Evolutionary conservation across 2,329 filamentous ascomycete species (phyloP), one percentile per base, ranked within the genome.

Genomic region (Colletotrichum sp.): DNA sequence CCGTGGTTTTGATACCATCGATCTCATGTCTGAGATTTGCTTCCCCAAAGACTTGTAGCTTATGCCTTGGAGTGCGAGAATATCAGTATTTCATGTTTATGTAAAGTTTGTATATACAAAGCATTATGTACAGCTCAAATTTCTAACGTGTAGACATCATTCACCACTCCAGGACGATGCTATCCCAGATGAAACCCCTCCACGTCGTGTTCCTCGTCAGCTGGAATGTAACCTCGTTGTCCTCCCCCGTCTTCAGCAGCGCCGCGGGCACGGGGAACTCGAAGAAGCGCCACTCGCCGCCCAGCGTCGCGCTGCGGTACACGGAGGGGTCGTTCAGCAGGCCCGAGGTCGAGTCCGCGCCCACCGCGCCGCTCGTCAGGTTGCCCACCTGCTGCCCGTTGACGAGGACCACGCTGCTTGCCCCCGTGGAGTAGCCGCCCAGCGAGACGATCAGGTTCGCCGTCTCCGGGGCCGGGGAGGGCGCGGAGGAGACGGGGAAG

Each of bases 281-380:
- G 28, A 87, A 83, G 25, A 86, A 81, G 70, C 85, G 81, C 87
- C 87, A 89, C 80, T 89, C 87, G 2, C 88, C 87, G 7, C 85
- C 86, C 28, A 80, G 79, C 8, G 87, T 89, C 25, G 83, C 86
- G 12, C 84, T 86, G n/a, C 88, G 83, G 79, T 89, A 89, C 43
- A 88, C 81, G 25, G 84, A 84, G 6, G 87, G 87, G 76, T 89
- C 88, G 48, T 80, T 88, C 32, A 83, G 70, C 34, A 89, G 62
- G 8, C 71, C 71, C 43, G 67, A 74, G 6, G 71, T 74, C 7
- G 71, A 71, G 34, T 71, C 71, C 5, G 48, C 71, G 12, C 65
- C 60, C 22, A 76, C 72, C 15, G 77, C 56, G 8, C 78, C 81
- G 52, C 81, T 83, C n/a, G 83, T 86, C 67, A 88, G 81, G 68